Conservation (phyloP, 2,329 filamentous ascomycete genomes). For the Aspergillus ruber region DNA sequence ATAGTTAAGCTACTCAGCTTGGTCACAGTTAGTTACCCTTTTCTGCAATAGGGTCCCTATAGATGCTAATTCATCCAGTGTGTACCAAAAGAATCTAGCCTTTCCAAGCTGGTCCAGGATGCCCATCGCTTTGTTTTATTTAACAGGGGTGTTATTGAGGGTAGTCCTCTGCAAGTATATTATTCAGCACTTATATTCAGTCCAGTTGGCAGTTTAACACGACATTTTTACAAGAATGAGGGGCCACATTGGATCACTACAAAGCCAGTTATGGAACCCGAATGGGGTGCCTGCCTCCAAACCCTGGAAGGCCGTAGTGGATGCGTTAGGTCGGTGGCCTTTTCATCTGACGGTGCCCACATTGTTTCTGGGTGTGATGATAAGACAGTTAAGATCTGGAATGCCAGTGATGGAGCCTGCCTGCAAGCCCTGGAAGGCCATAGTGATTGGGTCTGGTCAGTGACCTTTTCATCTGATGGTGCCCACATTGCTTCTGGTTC, state of each 20-base stretch:
- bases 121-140: conserved; percentile 20
- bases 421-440: conserved; percentile 12
- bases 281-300: conserved; percentile 13
- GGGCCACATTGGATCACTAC: conserved; percentile 3
- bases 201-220: conserved; percentile 15
- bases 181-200: conserved; percentile 19
- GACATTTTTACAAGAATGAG: conserved; percentile 4
- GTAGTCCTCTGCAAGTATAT: conserved; percentile 23
- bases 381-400: conserved; percentile 18
- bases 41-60: background rate
- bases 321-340: background rate
- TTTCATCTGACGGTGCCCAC: no score
- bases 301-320: conserved; percentile 10
- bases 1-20: conserved; percentile 4
- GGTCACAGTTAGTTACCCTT: conserved; percentile 2
- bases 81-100: background rate
- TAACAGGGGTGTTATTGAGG: conserved; percentile 17
- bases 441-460: background rate
- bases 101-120: conserved; percentile 8
- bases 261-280: background rate
- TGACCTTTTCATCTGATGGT: no score
- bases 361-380: conserved; percentile 20
- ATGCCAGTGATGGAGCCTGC: conserved; percentile 29
- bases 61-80: background rate
- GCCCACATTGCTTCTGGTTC: conserved; percentile 17